A percentile compares a stretch with the other conserved stretches of the same genome.
Evolutionary conservation across 495 filamentous ascomycete genomes (phyloP).

Genomic region (Aspergillus nidulans): DNA sequence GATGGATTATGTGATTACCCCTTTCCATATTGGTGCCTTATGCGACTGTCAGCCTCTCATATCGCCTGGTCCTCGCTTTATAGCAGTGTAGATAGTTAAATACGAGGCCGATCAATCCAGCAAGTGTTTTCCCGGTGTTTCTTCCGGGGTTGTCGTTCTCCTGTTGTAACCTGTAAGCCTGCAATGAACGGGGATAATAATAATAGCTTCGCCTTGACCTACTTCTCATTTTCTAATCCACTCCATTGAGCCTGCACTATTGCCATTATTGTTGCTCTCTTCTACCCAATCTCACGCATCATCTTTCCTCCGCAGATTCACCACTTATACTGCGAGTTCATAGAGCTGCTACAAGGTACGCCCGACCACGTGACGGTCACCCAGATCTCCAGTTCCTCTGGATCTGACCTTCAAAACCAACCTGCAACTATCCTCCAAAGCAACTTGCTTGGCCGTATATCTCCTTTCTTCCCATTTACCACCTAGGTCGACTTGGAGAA

Average conservation of each 20-base stretch:
- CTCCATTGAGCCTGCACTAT: not conserved
- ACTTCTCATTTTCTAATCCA: conserved; percentile 3
- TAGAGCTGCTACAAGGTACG: conserved; percentile 3
- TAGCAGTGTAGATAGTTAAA: not conserved
- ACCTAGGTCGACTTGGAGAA: no score
- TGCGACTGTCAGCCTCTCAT: conserved; percentile 2
- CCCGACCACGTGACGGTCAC: conserved; percentile 8
- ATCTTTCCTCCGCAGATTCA: not conserved
- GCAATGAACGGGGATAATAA: not conserved
- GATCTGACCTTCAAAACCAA: conserved; percentile 3
- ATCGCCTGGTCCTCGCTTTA: not conserved
- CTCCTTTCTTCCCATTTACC: conserved; percentile 6
- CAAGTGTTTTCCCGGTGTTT: not conserved
- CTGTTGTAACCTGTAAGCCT: conserved; percentile 5
- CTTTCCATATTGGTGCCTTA: conserved; percentile 7
- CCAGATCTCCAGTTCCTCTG: conserved; percentile 8
- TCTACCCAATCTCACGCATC: not conserved
- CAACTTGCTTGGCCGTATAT: conserved; percentile 13
- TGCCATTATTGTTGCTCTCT: not conserved
- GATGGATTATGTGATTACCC: conserved; percentile 6
- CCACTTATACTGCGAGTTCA: conserved; percentile 6
- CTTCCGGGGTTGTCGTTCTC: not conserved
- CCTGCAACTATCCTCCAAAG: conserved; percentile 8
- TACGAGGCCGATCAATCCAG: not conserved
- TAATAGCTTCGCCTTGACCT: not conserved